Percentiles rank a stretch among this genome's conserved stretches.
Evolutionary conservation across 768 basidiomycete species (phyloP).

Genomic region (Hysterangium stoloniferum): DNA sequence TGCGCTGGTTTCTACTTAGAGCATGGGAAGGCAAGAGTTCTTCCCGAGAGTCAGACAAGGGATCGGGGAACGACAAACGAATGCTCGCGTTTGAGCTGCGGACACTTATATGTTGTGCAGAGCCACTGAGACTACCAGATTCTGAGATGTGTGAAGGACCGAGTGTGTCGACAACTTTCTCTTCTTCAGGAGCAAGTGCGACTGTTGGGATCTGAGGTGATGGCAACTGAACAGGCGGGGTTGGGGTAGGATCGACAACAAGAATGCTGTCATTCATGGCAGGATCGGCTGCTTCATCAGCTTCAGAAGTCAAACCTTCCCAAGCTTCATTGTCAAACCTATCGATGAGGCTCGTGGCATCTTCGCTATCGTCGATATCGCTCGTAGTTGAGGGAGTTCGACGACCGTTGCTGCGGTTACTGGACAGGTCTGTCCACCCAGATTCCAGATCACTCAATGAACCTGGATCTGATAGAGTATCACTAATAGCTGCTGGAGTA

Average conservation of each 20-base stretch:
- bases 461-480: slow-evolving; percentile 8
- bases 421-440: slow-evolving; percentile 9
- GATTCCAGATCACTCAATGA: slow-evolving; percentile 11
- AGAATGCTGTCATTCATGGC: background rate
- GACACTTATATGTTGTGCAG: slow-evolving; percentile 17
- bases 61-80: slow-evolving; percentile 77
- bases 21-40: slow-evolving; percentile 23
- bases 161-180: background rate
- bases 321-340: slow-evolving; percentile 2
- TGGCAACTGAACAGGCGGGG: background rate
- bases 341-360: slow-evolving; percentile 1
- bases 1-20: background rate
- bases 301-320: slow-evolving; percentile 5
- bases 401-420: slow-evolving; percentile 7
- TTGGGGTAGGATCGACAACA: background rate
- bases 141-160: background rate
- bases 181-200: slow-evolving; percentile 2
- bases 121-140: background rate
- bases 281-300: background rate
- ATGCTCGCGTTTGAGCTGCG: slow-evolving; percentile 66
- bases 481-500: slow-evolving; percentile 7
- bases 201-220: background rate
- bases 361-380: slow-evolving; percentile 6
- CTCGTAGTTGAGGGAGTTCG: background rate
- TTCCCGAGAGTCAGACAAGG: slow-evolving; percentile 62